phyloP scores from a whole-genome alignment of 176 grass and related monocot species.

The Oryza punctata region DNA sequence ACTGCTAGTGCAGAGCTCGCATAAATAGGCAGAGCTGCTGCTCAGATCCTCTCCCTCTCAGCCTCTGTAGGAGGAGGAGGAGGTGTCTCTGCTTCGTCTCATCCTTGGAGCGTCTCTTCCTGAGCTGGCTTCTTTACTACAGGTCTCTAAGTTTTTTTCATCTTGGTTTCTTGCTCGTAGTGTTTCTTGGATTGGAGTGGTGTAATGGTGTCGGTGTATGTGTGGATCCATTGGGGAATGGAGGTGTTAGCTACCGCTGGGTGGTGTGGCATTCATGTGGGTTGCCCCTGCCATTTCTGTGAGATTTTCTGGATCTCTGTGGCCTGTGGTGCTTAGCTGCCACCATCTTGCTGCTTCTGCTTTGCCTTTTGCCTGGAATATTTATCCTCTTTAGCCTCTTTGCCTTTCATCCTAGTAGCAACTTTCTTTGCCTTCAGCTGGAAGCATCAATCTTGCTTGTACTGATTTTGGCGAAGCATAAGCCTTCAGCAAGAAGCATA shows the following conservation, averaged over 20 bases:
- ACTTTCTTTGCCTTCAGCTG: conserved; percentile 26
- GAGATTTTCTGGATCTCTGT: conserved; percentile 21
- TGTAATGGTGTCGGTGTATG: not conserved
- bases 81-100: not conserved
- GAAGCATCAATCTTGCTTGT: conserved; percentile 15
- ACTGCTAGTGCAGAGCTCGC: conserved; percentile 36
- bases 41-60: not conserved
- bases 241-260: not conserved
- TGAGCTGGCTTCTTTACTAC: conserved; percentile 37
- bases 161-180: conserved; percentile 1
- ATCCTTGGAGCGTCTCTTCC: not conserved
- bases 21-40: conserved; percentile 27
- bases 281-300: conserved; percentile 28
- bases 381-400: conserved; percentile 25
- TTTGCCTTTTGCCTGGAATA: conserved; percentile 43
- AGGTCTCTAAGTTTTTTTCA: conserved; percentile 27
- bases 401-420: not conserved
- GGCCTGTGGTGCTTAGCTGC: conserved; percentile 13
- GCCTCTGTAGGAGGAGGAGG: not conserved
- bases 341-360: not conserved
- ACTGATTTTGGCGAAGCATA: conserved; percentile 27
- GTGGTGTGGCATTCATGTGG: conserved; percentile 19
- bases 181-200: conserved; percentile 23
- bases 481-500: not conserved
- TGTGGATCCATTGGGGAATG: conserved; percentile 39